Evolutionary conservation across 352 stramenopile genomes (phyloP).

Genomic region (Aphanomyces cochlioides): DNA sequence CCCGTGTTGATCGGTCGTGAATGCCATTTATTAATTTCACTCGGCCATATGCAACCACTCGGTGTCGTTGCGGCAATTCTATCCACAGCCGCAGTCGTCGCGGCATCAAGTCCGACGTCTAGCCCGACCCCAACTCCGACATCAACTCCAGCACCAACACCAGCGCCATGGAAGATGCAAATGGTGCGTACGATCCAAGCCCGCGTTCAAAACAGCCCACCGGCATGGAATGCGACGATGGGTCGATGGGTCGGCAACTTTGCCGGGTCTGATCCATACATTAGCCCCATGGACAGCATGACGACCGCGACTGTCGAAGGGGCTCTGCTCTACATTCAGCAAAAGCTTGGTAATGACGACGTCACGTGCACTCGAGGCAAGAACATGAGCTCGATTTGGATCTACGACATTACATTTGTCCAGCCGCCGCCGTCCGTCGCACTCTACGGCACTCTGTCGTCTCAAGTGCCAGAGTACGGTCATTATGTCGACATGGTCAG

Average conservation of each 20-base stretch:
- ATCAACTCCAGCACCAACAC: no score
- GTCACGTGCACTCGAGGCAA: conserved; percentile 46
- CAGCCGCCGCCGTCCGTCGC: conserved; percentile 61
- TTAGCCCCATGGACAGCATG: conserved; percentile 7
- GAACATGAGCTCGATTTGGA: conserved; percentile 60
- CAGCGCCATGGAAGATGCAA: conserved; percentile 29
- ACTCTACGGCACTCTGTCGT: conserved; percentile 47
- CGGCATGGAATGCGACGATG: conserved; percentile 25
- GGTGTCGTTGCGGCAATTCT: no score
- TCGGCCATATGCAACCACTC: no score
- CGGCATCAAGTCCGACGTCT: no score
- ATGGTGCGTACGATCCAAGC: conserved; percentile 34
- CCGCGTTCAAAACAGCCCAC: conserved; percentile 31
- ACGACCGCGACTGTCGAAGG: conserved; percentile 28
- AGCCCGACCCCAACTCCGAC: no score
- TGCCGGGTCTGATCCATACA: neutral
- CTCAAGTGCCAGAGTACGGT: conserved; percentile 44
- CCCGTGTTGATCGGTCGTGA: no score
- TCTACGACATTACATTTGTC: conserved; percentile 65
- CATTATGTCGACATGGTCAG: conserved; percentile 58
- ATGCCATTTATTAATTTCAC: no score
- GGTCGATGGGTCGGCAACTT: conserved; percentile 31
- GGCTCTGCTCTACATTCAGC: conserved; percentile 25
- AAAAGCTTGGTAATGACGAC: conserved; percentile 25
- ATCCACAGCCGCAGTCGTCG: no score